Evolutionary conservation across 257 asterid genomes (phyloP), one percentile per base, ranked within the genome.

Genomic region (Solanum sparsipilum): DNA sequence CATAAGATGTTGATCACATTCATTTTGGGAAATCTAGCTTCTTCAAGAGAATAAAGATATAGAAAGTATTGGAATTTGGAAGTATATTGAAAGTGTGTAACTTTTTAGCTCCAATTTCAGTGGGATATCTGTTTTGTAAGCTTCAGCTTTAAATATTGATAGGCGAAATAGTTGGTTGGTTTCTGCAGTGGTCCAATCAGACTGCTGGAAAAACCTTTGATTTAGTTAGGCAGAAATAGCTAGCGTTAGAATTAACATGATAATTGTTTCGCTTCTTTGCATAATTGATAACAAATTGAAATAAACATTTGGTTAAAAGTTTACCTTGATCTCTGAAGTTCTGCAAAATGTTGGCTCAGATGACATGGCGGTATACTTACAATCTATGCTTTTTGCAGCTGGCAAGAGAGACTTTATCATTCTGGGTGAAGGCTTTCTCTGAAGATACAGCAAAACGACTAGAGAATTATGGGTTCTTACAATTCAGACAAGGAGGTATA

Each of bases 391-490:
- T 90, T 90, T 87, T 88, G 90, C 99, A 97, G 99, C 93, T 97
- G 91, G 98, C 99, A 78, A 95, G 99, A 92, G 99, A 97, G 90
- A 92, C 95, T 32, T 87, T 97, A 84, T 96, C 99, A 60, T 95
- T 97, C 91, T 97, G 99, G 99, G 95, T 97, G 84, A 97, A 96
- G 95, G 98, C 99, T 58, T 97, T 95, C 92, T 96, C 99, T 36
- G 98, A 96, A 93, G 99, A 97, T 90, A 97, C 99, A 21, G 98
- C 99, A 86, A 97, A 97, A 94, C 93, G 99, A 89, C 99, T 97
- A 86, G 99, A 97, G 91, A 97, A 97, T 89, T 97, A 92, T 83
- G 99, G 99, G 84, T 97, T 97, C 93, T 96, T 97, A 88, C 99
- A 97, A 92, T 92, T 94, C 86, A 94, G 99, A 92, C 99, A 97